These are phyloP conservation scores for Penicillium brevicompactum DNA, from an alignment of 2,329 filamentous ascomycete genomes.

Conservation along the genomic window DNA sequence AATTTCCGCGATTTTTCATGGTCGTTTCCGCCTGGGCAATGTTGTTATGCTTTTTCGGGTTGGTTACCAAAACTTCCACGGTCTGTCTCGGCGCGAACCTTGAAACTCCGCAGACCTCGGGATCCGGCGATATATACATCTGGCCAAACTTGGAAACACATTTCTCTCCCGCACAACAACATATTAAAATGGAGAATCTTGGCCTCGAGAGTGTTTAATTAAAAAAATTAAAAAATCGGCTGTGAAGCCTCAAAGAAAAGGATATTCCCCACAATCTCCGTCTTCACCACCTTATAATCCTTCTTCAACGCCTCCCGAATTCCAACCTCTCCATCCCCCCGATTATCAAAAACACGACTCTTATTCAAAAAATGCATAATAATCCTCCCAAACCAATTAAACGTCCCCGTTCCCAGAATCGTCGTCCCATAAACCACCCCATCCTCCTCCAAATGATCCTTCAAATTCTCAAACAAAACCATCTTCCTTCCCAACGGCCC, in stretches of 20 bases:
- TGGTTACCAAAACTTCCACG: too few relatives aligned
- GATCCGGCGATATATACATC: background rate
- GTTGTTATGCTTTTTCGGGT: too few relatives aligned
- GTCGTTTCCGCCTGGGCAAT: too few relatives aligned
- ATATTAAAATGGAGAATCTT: too few relatives aligned
- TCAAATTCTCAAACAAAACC: background rate
- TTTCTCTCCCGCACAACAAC: too few relatives aligned
- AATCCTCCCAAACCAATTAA: background rate
- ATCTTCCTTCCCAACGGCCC: conserved; percentile 3
- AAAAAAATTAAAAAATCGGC: background rate
- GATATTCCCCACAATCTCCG: background rate
- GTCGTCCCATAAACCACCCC: background rate
- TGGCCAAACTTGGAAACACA: too few relatives aligned
- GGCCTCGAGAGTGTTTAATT: too few relatives aligned
- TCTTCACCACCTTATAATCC: background rate
- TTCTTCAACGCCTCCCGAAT: background rate
- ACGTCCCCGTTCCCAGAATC: background rate
- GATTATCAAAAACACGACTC: background rate
- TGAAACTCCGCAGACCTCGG: too few relatives aligned
- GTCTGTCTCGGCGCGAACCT: too few relatives aligned
- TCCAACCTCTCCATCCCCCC: background rate
- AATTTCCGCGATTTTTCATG: too few relatives aligned
- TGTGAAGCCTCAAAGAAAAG: background rate
- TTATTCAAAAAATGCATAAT: background rate
- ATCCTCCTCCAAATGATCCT: background rate